Conservation (phyloP, 78 protist genomes). For the Cyanophora paradoxa region DNA sequence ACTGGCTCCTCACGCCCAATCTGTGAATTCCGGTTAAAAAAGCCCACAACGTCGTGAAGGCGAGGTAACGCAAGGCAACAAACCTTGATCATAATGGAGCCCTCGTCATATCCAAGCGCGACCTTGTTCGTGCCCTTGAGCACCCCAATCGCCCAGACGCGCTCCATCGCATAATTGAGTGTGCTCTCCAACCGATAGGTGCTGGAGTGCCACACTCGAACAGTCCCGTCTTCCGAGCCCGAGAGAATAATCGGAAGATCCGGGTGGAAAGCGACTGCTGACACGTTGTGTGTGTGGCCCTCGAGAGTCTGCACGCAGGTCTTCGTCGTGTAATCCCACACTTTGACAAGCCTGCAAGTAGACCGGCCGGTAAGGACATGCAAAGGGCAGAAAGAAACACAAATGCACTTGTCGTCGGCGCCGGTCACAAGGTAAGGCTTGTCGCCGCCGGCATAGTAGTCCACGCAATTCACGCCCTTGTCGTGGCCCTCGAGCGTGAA, state of each 20-base stretch:
- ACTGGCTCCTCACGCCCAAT: conserved; percentile 94
- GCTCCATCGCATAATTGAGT: conserved; percentile 84
- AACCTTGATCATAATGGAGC: conserved; percentile 84
- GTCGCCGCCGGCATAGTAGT: conserved; percentile 77
- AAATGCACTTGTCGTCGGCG: conserved; percentile 81
- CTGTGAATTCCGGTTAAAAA: neutral
- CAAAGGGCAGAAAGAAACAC: neutral
- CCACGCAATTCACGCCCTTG: conserved; percentile 95
- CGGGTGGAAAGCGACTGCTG: conserved; percentile 88
- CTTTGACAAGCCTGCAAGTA: conserved; percentile 37
- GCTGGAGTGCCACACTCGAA: conserved; percentile 83
- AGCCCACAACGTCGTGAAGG: no score
- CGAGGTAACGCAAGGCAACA: no score
- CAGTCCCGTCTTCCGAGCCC: conserved; percentile 85
- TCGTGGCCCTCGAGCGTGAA: conserved; percentile 97
- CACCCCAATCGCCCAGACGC: conserved; percentile 84
- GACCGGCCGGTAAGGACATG: neutral
- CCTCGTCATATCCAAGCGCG: conserved; percentile 81
- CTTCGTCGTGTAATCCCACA: conserved; percentile 97
- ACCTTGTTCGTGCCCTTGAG: conserved; percentile 62
- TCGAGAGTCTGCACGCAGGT: conserved; percentile 87
- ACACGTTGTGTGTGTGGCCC: conserved; percentile 85
- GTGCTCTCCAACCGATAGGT: conserved; percentile 85
- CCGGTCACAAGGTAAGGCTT: conserved; percentile 95
- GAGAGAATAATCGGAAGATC: conserved; percentile 91